phyloP scores from a whole-genome alignment of 2,329 filamentous ascomycete genomes.

The Xylariaceae sp. region DNA sequence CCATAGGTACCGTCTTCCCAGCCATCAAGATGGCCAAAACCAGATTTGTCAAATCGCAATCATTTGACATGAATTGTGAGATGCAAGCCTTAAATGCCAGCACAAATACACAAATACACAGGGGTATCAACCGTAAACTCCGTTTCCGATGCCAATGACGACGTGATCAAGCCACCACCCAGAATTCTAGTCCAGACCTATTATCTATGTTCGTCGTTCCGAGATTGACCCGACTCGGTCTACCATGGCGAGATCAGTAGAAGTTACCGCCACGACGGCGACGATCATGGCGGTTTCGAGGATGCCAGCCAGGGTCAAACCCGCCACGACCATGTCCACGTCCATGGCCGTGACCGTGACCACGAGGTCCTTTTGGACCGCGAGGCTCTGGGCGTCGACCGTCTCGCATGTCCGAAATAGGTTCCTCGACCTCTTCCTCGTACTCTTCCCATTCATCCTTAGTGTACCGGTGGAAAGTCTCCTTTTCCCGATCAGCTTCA shows the following conservation, averaged over 20 bases:
- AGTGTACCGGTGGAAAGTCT: slow-evolving; percentile 68
- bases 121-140: slow-evolving; percentile 28
- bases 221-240: too few relatives aligned
- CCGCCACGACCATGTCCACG: slow-evolving; percentile 32
- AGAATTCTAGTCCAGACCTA: too few relatives aligned
- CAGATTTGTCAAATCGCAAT: neutral
- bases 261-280: slow-evolving; percentile 31
- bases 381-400: slow-evolving; percentile 30
- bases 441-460: slow-evolving; percentile 76
- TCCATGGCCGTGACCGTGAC: slow-evolving; percentile 28
- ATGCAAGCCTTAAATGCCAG: slow-evolving; percentile 8
- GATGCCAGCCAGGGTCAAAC: slow-evolving; percentile 31
- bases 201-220: too few relatives aligned
- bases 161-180: neutral
- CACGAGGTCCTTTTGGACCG: slow-evolving; percentile 30
- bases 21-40: neutral
- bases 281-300: slow-evolving; percentile 32
- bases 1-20: neutral
- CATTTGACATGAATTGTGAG: neutral
- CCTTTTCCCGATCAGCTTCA: slow-evolving; percentile 71
- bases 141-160: slow-evolving; percentile 6
- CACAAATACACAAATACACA: slow-evolving; percentile 3
- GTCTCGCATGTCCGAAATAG: slow-evolving; percentile 38
- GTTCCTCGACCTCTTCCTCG: slow-evolving; percentile 75
- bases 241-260: slow-evolving; percentile 15